A percentile compares a stretch with the other conserved stretches of the same genome.
phyloP scores from a whole-genome alignment of 345 rosid species.

The Arabis alpina region DNA sequence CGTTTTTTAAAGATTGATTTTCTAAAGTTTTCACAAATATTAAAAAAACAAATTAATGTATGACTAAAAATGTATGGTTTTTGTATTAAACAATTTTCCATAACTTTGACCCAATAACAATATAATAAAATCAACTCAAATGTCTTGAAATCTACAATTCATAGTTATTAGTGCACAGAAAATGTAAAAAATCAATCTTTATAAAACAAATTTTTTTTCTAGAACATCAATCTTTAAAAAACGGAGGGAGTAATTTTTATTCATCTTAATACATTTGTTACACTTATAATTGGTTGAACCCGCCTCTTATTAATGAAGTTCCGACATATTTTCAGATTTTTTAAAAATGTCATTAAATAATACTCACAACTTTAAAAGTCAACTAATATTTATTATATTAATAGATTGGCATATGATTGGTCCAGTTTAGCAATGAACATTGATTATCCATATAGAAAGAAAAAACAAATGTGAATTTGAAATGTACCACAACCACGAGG shows the following conservation, averaged over 20 bases:
- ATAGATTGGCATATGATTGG: slow-evolving; percentile 6
- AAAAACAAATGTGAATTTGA: slow-evolving; percentile 32
- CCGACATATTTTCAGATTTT: slow-evolving; percentile 20
- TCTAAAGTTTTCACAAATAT: too few species aligned
- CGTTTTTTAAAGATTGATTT: too few species aligned
- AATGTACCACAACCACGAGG: slow-evolving; percentile 42
- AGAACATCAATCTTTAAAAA: too few species aligned
- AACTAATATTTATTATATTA: slow-evolving; percentile 33
- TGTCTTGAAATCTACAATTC: too few species aligned
- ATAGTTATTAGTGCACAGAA: too few species aligned
- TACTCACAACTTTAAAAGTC: slow-evolving; percentile 23
- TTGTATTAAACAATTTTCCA: too few species aligned
- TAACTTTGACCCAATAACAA: too few species aligned
- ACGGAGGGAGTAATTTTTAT: neutral
- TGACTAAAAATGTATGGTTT: too few species aligned
- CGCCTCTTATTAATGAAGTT: neutral
- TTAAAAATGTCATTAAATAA: slow-evolving; percentile 3
- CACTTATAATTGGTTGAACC: slow-evolving; percentile 5
- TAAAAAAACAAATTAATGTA: too few species aligned
- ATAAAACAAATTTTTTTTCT: too few species aligned
- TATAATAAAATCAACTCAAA: too few species aligned
- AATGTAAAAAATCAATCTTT: too few species aligned
- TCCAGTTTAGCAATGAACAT: slow-evolving; percentile 28
- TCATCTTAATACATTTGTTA: slow-evolving; percentile 26
- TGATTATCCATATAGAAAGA: slow-evolving; percentile 1